These are phyloP conservation scores for Plasmodium berghei DNA, from an alignment of 169 alveolate genomes.

Conservation along the genomic window DNA sequence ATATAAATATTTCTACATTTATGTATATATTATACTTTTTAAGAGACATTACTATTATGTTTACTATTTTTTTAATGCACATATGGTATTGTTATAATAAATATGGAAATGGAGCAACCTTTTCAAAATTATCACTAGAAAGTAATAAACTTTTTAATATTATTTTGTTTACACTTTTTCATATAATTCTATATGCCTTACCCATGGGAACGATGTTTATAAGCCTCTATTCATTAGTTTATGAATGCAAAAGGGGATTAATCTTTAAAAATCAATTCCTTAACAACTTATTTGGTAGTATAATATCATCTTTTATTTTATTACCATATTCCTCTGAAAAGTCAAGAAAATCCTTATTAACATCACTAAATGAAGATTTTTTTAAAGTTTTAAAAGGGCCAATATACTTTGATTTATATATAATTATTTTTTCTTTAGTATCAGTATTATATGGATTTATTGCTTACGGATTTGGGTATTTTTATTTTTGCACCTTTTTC, in stretches of 20 bases:
- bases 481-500: constrained; percentile 51
- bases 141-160: constrained; percentile 16
- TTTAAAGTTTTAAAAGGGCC: constrained; percentile 70
- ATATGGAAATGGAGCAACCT: constrained; percentile 73
- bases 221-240: constrained; percentile 65
- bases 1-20: constrained; percentile 61
- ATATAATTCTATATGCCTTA: constrained; percentile 58
- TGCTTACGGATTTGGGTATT: constrained; percentile 42
- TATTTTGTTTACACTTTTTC: constrained; percentile 27
- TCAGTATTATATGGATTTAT: constrained; percentile 39
- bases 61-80: constrained; percentile 57
- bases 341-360: constrained; percentile 37
- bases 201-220: constrained; percentile 77
- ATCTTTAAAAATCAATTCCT: constrained; percentile 33
- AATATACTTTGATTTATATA: constrained; percentile 59
- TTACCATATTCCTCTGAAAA: constrained; percentile 66
- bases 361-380: constrained; percentile 64
- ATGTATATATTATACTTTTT: constrained; percentile 51
- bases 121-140: constrained; percentile 33
- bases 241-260: constrained; percentile 64
- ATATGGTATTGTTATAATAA: constrained; percentile 66
- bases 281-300: constrained; percentile 60
- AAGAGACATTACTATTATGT: constrained; percentile 57
- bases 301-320: constrained; percentile 61
- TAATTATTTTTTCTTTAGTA: constrained; percentile 45